Conservation (phyloP, 768 basidiomycete species). For the Symmetrospora coprosmae region DNA sequence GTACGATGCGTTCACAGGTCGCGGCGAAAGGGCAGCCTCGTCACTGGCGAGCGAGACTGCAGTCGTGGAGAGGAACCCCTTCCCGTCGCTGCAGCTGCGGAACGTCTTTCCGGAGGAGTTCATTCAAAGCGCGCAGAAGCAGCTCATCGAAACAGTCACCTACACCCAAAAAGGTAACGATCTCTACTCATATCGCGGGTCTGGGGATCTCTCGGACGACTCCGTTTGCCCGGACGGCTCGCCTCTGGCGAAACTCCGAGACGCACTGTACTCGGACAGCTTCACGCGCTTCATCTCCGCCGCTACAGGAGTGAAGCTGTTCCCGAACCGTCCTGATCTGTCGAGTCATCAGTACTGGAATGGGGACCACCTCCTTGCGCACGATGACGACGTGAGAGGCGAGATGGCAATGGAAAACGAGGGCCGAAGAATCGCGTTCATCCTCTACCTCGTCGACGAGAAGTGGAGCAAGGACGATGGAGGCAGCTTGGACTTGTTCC, state of each 20-base stretch:
- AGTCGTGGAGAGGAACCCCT: neutral
- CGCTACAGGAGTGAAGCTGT: slow-evolving; percentile 5
- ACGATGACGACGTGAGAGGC: slow-evolving; percentile 8
- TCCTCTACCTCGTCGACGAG: slow-evolving; percentile 17
- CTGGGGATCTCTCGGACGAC: neutral
- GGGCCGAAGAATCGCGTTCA: slow-evolving; percentile 20
- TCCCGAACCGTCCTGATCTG: slow-evolving; percentile 1
- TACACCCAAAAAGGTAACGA: neutral
- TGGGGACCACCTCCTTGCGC: slow-evolving; percentile 14
- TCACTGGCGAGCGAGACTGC: too few species aligned
- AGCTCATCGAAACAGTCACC: slow-evolving; percentile 35
- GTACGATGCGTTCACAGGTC: neutral
- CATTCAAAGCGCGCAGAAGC: neutral
- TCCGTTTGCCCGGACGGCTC: neutral
- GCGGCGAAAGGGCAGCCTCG: neutral
- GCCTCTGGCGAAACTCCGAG: neutral
- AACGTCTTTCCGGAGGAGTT: neutral
- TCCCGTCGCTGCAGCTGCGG: neutral
- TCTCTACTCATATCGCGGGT: slow-evolving; percentile 18
- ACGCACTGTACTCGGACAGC: slow-evolving; percentile 1
- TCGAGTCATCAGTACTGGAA: slow-evolving; percentile 6
- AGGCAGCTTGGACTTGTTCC: slow-evolving; percentile 8
- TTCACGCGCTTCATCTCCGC: neutral
- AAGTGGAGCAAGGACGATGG: slow-evolving; percentile 10
- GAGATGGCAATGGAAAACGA: neutral